Evolutionary conservation across 2,329 filamentous ascomycete genomes (phyloP), one percentile per base, ranked within the genome.

Genomic region (Akanthomyces muscarius): DNA sequence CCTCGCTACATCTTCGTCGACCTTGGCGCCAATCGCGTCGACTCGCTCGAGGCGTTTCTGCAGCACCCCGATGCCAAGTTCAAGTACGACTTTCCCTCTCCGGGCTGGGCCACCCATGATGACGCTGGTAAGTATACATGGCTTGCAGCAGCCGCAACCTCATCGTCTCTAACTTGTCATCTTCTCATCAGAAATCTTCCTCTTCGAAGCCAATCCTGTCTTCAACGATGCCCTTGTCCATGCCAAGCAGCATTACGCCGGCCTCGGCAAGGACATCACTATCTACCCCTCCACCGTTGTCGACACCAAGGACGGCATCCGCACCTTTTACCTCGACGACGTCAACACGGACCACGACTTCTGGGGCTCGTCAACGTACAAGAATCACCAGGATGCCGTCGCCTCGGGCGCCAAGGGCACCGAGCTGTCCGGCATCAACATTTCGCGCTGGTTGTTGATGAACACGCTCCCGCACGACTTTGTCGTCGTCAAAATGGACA

Each of bases 401-500:
- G 58, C 63, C 13, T 65, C 64, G 16, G 55, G 55, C n/a, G 52
- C 18, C 25, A 57, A 61, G 18, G 64, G 64, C 21, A 65, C 64
- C 61, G 64, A 65, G 48, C 55, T 65, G 5, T 60, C 64, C 3
- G 64, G 60, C 38, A 28, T 65, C 56, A 63, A 63, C 42, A 54
- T 66, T 30, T 44, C 65, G 14, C 55, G 63, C 30, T 66, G 65
- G 65, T 57, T 66, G 33, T 56, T 66, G 8, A 66, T 65, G 65
- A 65, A 65, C 53, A 62, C 63, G 7, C 65, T 66, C 28, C 65
- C 65, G 21, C 65, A 52, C 18, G 65, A 66, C 50, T 66, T 63
- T 38, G 65, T 66, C 57, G 61, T 66, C 30, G 63, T 66, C 52
- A 66, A 66, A 61, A 65, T 66, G 65, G 65, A 66, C 58, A 64